phyloP scores from a whole-genome alignment of 2,329 filamentous ascomycete species.

The Aspergillus latus region DNA sequence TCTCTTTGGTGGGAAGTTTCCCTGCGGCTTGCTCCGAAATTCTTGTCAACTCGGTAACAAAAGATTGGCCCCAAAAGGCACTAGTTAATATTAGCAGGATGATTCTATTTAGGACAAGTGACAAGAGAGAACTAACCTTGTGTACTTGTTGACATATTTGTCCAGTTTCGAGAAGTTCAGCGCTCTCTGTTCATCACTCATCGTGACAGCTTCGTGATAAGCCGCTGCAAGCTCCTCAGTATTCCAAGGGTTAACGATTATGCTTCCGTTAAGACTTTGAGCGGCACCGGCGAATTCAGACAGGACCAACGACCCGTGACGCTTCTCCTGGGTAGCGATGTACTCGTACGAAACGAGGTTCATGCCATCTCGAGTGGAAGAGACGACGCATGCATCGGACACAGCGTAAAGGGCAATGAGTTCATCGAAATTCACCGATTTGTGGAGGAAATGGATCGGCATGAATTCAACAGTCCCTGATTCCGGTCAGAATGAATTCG shows the following conservation, averaged over 20 bases:
- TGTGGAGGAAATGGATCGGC: conserved; percentile 98
- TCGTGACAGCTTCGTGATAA: conserved; percentile 92
- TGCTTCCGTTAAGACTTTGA: conserved; percentile 86
- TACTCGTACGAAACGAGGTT: conserved; percentile 98
- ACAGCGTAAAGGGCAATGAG: conserved; percentile 93
- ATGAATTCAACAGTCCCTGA: conserved; percentile 90
- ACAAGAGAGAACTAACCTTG: conserved; percentile 54
- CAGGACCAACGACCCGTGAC: conserved; percentile 89
- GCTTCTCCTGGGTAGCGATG: conserved; percentile 86
- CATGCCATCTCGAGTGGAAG: conserved; percentile 95
- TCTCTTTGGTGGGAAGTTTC: conserved; percentile 37
- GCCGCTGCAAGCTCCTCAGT: conserved; percentile 91
- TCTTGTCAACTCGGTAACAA: conserved; percentile 75
- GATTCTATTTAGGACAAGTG: not conserved
- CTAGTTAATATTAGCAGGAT: conserved; percentile 43
- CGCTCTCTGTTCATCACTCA: conserved; percentile 83
- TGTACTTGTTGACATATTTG: conserved; percentile 96
- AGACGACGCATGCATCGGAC: conserved; percentile 88
- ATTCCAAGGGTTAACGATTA: conserved; percentile 98
- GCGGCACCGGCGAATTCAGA: conserved; percentile 96
- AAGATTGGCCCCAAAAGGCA: conserved; percentile 93
- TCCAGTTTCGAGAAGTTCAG: conserved; percentile 89
- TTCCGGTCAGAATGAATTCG: conserved; percentile 15
- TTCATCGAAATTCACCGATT: conserved; percentile 92
- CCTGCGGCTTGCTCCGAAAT: conserved; percentile 50